Conservation (phyloP, 345 rosid genomes). For the Bruguiera gymnorhiza region DNA sequence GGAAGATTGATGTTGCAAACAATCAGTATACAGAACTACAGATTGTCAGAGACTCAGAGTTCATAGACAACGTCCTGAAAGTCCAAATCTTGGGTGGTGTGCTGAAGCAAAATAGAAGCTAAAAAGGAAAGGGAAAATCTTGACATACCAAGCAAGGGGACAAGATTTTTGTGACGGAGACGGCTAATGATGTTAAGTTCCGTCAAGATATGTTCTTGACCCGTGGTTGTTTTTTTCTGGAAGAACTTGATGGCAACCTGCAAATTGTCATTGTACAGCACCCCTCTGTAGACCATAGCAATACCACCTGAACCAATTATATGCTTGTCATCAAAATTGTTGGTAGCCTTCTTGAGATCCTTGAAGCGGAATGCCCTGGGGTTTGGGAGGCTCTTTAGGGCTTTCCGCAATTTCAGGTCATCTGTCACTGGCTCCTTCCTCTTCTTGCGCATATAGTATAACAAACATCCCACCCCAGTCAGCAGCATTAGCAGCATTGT, state of each 20-base stretch:
- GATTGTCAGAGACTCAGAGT: too few relatives aligned
- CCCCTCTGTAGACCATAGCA: slow-evolving; percentile 51
- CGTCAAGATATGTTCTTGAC: slow-evolving; percentile 44
- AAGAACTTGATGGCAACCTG: slow-evolving; percentile 55
- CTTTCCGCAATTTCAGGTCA: slow-evolving; percentile 37
- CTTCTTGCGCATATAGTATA: slow-evolving; percentile 17
- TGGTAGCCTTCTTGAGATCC: slow-evolving; percentile 59
- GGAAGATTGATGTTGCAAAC: too few relatives aligned
- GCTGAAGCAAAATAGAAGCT: neutral
- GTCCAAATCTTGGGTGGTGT: neutral
- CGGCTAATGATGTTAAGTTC: slow-evolving; percentile 54
- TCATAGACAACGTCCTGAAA: neutral
- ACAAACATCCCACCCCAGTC: slow-evolving; percentile 12
- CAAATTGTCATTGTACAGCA: slow-evolving; percentile 38
- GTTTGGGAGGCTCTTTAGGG: slow-evolving; percentile 49
- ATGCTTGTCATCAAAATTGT: slow-evolving; percentile 46
- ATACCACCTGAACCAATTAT: slow-evolving; percentile 60
- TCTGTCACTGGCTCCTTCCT: slow-evolving; percentile 24
- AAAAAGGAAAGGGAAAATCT: neutral
- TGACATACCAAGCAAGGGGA: slow-evolving; percentile 33
- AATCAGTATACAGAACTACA: too few relatives aligned
- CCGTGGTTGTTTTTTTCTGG: slow-evolving; percentile 34
- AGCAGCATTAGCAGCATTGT: neutral
- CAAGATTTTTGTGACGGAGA: slow-evolving; percentile 6
- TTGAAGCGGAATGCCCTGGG: slow-evolving; percentile 44